Evolutionary conservation across 177 flowering plant genomes (phyloP).

Genomic region (Tripterygium wilfordii): DNA sequence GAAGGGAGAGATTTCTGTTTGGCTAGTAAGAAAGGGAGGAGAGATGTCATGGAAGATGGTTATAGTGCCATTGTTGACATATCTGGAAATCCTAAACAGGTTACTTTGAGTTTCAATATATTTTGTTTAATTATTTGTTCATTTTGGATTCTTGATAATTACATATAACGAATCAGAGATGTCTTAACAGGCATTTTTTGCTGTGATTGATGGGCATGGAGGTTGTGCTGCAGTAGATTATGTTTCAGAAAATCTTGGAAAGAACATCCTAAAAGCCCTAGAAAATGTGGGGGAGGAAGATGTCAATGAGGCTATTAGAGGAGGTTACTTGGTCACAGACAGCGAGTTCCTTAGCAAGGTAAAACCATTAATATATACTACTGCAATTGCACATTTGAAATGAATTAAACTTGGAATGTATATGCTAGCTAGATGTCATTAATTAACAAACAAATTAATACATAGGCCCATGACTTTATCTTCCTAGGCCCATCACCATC

Average conservation of each 20-base stretch:
- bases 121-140: not conserved
- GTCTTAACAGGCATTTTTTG: conserved; percentile 60
- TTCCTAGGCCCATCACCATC: too few species aligned
- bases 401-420: too few species aligned
- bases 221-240: conserved; percentile 53
- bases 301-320: conserved; percentile 26
- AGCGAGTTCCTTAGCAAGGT: conserved; percentile 45
- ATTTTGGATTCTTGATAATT: too few species aligned
- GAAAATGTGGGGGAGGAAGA: conserved; percentile 8
- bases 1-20: conserved; percentile 28
- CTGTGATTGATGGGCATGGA: conserved; percentile 67
- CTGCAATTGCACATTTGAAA: too few species aligned
- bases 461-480: too few species aligned
- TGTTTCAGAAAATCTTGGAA: conserved; percentile 44
- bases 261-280: conserved; percentile 35
- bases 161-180: too few species aligned
- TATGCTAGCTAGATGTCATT: too few species aligned
- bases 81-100: conserved; percentile 41
- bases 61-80: conserved; percentile 18
- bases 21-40: conserved; percentile 24
- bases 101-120: not conserved
- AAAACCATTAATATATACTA: too few species aligned
- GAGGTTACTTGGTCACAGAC: conserved; percentile 44
- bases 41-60: conserved; percentile 27
- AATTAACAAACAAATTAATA: too few species aligned